phyloP scores from a whole-genome alignment of 169 alveolate genomes.

The Eimeria sp. region DNA sequence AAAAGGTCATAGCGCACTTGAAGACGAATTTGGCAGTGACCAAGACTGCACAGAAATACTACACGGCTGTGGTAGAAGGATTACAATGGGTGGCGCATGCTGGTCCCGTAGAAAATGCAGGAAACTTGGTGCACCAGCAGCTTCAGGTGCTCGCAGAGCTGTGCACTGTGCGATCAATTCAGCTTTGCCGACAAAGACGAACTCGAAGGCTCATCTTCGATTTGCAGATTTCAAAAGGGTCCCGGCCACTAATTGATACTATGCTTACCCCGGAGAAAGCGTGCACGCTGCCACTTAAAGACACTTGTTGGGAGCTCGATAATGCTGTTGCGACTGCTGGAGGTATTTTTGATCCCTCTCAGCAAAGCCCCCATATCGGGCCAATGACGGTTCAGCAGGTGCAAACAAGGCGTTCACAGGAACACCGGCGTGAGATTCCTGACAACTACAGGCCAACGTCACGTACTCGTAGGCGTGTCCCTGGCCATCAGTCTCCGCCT shows the following conservation, averaged over 20 bases:
- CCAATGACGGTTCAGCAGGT: neutral
- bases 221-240: neutral
- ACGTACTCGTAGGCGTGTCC: neutral
- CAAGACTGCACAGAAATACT: neutral
- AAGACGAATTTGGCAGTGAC: neutral
- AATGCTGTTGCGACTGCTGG: neutral
- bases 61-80: conserved; percentile 7
- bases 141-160: neutral
- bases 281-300: neutral
- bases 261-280: neutral
- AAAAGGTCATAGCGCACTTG: neutral
- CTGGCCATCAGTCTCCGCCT: neutral
- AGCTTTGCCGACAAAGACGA: neutral
- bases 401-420: too few species aligned
- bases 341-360: neutral
- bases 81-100: neutral
- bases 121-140: neutral
- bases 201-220: neutral
- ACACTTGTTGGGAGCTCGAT: neutral
- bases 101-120: neutral
- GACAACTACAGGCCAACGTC: too few species aligned
- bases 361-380: neutral
- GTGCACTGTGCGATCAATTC: neutral
- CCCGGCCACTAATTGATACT: neutral
- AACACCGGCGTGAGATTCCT: too few species aligned